Conservation (phyloP, 164 flowering plant species). For the Chimonanthus praecox region DNA sequence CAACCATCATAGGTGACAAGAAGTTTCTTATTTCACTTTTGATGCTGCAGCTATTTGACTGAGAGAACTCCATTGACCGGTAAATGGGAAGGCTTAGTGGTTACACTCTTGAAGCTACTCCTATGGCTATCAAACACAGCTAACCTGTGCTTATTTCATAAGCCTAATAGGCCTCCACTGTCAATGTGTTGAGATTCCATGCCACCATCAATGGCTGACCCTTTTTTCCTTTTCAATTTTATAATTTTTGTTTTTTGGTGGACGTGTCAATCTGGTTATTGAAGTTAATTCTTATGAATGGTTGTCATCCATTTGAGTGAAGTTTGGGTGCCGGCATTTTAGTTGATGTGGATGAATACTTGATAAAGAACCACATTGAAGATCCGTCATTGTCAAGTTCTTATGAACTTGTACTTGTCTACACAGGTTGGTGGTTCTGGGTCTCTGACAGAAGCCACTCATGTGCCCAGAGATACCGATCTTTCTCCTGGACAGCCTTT, state of each 20-base stretch:
- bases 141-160: neutral
- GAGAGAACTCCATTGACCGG: no score
- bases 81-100: no score
- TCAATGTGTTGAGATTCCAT: neutral
- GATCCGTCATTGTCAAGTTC: neutral
- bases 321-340: no score
- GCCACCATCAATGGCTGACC: no score
- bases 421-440: slow-evolving; percentile 57
- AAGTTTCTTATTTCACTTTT: neutral
- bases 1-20: neutral
- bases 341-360: neutral
- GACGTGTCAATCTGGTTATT: no score
- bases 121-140: neutral
- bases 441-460: slow-evolving; percentile 53
- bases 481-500: slow-evolving; percentile 84
- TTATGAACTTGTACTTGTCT: slow-evolving; percentile 1
- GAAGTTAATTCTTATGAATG: no score
- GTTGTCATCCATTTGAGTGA: no score
- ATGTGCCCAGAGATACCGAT: slow-evolving; percentile 57
- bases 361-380: neutral
- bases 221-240: no score
- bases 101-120: no score
- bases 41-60: neutral
- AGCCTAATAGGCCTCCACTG: neutral
- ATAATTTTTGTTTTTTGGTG: no score